Evolutionary conservation across 139 green algal genomes (phyloP).

Genomic region (Picocystis salinarum): DNA sequence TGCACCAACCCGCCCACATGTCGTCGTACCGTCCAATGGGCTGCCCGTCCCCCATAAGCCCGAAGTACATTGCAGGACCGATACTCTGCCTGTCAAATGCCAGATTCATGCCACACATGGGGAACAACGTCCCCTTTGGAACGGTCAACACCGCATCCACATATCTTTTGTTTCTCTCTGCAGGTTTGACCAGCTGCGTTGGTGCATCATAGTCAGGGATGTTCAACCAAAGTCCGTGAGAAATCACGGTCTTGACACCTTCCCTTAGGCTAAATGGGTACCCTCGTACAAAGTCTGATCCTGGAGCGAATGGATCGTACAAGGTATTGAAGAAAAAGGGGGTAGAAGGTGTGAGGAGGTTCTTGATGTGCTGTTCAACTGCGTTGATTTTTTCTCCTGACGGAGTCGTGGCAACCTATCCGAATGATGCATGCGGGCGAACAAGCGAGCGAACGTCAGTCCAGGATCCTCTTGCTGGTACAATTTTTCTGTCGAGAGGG

Average conservation of each 20-base stretch:
- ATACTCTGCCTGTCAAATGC: constrained; percentile 59
- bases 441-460: no score
- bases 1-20: constrained; percentile 96
- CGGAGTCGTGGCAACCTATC: constrained; percentile 50
- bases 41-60: constrained; percentile 90
- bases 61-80: constrained; percentile 34
- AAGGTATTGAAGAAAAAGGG: constrained; percentile 97
- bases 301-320: constrained; percentile 34
- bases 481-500: constrained; percentile 3
- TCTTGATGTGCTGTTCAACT: constrained; percentile 85
- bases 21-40: constrained; percentile 88
- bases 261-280: constrained; percentile 71
- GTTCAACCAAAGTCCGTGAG: constrained; percentile 91
- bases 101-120: constrained; percentile 97
- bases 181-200: constrained; percentile 92
- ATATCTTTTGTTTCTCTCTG: constrained; percentile 81
- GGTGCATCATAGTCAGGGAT: constrained; percentile 95
- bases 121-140: constrained; percentile 83
- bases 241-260: constrained; percentile 71
- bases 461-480: no score
- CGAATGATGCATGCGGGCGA: constrained; percentile 21
- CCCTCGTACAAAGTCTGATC: constrained; percentile 14
- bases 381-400: constrained; percentile 75
- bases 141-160: constrained; percentile 89
- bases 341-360: constrained; percentile 75